These are phyloP conservation scores for Penicillium canariense DNA, from an alignment of 495 filamentous ascomycete genomes.

Conservation along the genomic window DNA sequence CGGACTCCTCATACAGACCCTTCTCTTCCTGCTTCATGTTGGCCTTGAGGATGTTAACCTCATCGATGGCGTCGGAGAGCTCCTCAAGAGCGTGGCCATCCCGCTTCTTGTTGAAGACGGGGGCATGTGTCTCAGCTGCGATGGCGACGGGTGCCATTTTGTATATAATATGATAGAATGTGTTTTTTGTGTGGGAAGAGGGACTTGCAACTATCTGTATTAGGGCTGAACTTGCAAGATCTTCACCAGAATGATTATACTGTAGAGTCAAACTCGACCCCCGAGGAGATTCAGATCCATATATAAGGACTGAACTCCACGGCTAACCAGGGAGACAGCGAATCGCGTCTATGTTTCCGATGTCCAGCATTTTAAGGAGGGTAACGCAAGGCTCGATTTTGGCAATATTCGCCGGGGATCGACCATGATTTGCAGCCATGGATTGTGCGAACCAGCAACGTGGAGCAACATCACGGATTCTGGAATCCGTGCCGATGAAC, in stretches of 20 bases:
- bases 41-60: constrained; percentile 73
- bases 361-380: neutral
- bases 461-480: constrained; percentile 28
- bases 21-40: constrained; percentile 45
- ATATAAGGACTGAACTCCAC: constrained; percentile 17
- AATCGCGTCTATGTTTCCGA: constrained; percentile 30
- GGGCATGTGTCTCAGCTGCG: constrained; percentile 19
- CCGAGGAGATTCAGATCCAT: constrained; percentile 9
- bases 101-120: constrained; percentile 38
- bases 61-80: constrained; percentile 76
- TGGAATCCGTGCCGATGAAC: constrained; percentile 21
- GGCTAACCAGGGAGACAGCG: neutral
- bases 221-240: neutral
- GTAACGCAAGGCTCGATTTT: constrained; percentile 3
- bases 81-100: constrained; percentile 75
- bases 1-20: constrained; percentile 58
- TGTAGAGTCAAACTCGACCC: neutral
- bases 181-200: neutral
- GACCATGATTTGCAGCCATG: constrained; percentile 23
- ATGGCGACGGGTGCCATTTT: constrained; percentile 38
- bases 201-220: neutral
- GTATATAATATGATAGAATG: neutral
- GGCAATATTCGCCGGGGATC: constrained; percentile 7
- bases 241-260: neutral
- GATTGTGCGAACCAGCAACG: constrained; percentile 9